Percentiles rank a stretch among this genome's conserved stretches.
Evolutionary conservation across 805 yeast genomes (phyloP).

Genomic region (Kluyveromyces lactis): DNA sequence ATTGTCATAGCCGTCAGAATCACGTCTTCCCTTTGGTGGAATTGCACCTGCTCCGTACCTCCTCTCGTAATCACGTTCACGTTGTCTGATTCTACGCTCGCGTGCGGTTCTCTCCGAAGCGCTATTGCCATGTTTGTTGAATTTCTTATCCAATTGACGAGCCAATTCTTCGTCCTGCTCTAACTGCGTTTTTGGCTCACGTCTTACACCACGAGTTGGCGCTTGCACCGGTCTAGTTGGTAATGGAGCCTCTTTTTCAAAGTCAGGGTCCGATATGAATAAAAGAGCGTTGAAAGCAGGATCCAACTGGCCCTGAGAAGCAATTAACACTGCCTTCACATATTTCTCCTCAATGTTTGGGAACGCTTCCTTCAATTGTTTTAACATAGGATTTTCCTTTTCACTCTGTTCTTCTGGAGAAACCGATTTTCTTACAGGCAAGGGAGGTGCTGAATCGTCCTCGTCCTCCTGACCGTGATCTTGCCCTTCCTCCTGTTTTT

Average conservation of each 20-base stretch:
- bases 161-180: slow-evolving; percentile 79
- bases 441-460: slow-evolving; percentile 16
- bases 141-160: slow-evolving; percentile 65
- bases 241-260: slow-evolving; percentile 41
- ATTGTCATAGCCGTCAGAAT: slow-evolving; percentile 17
- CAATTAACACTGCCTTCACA: slow-evolving; percentile 73
- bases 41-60: not conserved
- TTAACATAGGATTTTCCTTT: slow-evolving; percentile 22
- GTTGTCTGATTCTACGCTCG: slow-evolving; percentile 22
- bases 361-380: slow-evolving; percentile 75
- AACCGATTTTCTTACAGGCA: slow-evolving; percentile 19
- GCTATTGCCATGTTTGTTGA: slow-evolving; percentile 21
- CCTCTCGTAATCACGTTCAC: slow-evolving; percentile 14
- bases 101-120: slow-evolving; percentile 17
- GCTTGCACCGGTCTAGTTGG: slow-evolving; percentile 29
- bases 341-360: slow-evolving; percentile 67
- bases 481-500: slow-evolving; percentile 8
- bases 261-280: slow-evolving; percentile 65
- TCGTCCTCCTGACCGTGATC: slow-evolving; percentile 8
- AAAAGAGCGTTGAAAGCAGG: slow-evolving; percentile 85
- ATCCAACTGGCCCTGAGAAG: slow-evolving; percentile 72
- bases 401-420: not conserved
- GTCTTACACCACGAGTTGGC: slow-evolving; percentile 24
- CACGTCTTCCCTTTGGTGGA: slow-evolving; percentile 2
- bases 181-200: slow-evolving; percentile 35